Conservation (phyloP, 2,329 filamentous ascomycete species). For the Cyanodermella asteris region DNA sequence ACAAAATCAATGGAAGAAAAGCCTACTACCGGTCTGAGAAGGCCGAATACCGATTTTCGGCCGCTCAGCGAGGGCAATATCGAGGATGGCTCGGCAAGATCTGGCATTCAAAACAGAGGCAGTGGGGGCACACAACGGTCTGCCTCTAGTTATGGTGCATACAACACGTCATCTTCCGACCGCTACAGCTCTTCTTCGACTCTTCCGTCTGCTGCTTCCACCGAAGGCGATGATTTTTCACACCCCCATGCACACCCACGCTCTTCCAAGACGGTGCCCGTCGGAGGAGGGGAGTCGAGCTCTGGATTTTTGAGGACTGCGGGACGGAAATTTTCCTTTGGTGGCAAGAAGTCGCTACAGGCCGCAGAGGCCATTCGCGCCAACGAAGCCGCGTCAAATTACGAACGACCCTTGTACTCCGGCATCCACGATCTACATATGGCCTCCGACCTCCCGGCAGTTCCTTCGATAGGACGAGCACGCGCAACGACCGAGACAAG, state of each 20-base stretch:
- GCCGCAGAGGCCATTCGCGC: conserved; percentile 8
- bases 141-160: conserved; percentile 22
- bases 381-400: no score
- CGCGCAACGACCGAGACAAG: conserved; percentile 28
- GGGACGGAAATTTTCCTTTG: conserved; percentile 32
- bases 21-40: no score
- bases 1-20: conserved; percentile 21
- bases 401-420: conserved; percentile 1
- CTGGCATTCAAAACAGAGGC: conserved; percentile 17
- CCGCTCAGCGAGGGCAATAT: conserved; percentile 15
- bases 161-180: conserved; percentile 24
- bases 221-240: no score
- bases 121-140: conserved; percentile 28
- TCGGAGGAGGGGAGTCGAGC: no score
- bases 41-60: conserved; percentile 13
- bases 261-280: conserved; percentile 19
- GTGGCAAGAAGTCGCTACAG: conserved; percentile 17
- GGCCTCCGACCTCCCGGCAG: conserved; percentile 3
- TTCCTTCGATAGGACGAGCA: conserved; percentile 16
- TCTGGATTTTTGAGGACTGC: conserved; percentile 22
- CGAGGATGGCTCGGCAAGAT: conserved; percentile 14
- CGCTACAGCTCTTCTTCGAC: conserved; percentile 33
- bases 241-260: conserved; percentile 20
- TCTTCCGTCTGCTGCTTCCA: conserved; percentile 23
- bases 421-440: conserved; percentile 4